Percentiles rank a stretch among this genome's conserved stretches.
Conservation (phyloP, 352 stramenopile species). For the Pythium monospermum region DNA sequence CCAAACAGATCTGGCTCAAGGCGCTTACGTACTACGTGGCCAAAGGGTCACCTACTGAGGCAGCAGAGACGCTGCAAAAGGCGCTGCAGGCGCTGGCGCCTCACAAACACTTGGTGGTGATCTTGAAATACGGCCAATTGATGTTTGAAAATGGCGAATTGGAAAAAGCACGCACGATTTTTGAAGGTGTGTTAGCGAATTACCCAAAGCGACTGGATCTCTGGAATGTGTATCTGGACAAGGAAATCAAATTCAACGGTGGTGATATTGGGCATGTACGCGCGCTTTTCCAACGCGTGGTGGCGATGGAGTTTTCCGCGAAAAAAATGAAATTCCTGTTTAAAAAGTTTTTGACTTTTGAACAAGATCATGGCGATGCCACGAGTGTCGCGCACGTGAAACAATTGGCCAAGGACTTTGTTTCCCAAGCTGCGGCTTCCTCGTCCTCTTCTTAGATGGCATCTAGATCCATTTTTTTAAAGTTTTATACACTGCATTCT, state of each 20-base stretch:
- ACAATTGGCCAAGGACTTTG: conserved; percentile 92
- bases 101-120: conserved; percentile 94
- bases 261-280: conserved; percentile 76
- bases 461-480: background rate
- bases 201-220: conserved; percentile 96
- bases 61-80: conserved; percentile 88
- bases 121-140: conserved; percentile 95
- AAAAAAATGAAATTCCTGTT: conserved; percentile 99
- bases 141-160: conserved; percentile 92
- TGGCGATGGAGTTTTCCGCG: conserved; percentile 92
- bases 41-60: conserved; percentile 55
- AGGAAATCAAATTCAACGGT: conserved; percentile 93
- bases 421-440: conserved; percentile 57
- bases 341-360: conserved; percentile 95
- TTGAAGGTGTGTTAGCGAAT: conserved; percentile 92
- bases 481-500: too few species aligned
- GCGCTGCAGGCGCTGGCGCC: conserved; percentile 88
- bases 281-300: conserved; percentile 87
- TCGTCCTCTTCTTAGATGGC: conserved; percentile 5
- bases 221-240: conserved; percentile 96
- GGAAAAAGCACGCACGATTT: conserved; percentile 94
- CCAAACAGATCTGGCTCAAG: conserved; percentile 86
- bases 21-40: conserved; percentile 85
- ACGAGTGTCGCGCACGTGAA: conserved; percentile 90
- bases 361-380: conserved; percentile 90